Evolutionary conservation across 1,284 basidiomycete species (phyloP).

Genomic region (Malassezia sp.): DNA sequence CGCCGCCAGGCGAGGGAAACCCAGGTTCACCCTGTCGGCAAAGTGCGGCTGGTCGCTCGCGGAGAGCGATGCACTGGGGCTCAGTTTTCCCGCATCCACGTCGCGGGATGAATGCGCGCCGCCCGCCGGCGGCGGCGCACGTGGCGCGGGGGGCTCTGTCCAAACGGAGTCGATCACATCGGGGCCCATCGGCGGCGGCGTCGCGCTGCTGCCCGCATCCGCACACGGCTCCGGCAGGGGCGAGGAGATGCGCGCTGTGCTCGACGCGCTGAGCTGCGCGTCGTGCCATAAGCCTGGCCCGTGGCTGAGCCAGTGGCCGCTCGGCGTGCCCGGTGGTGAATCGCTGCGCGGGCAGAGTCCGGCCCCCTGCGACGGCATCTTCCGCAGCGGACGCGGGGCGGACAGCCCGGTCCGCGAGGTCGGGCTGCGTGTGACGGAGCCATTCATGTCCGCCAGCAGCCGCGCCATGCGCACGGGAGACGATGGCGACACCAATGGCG

Average conservation of each 20-base stretch:
- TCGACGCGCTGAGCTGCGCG: constrained; percentile 10
- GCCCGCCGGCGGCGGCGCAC: no score
- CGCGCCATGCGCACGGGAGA: no score
- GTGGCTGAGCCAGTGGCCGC: constrained; percentile 3
- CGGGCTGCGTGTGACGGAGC: no score
- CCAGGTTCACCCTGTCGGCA: constrained; percentile 7
- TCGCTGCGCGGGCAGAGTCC: no score
- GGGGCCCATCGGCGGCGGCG: neutral
- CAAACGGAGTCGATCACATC: constrained; percentile 12
- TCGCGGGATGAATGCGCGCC: no score
- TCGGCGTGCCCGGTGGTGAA: neutral
- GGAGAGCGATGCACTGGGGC: neutral
- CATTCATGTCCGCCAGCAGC: no score
- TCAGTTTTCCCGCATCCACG: no score
- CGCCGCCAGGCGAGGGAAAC: constrained; percentile 9
- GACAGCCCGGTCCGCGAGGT: no score
- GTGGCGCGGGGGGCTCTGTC: neutral
- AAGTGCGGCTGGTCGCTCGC: neutral
- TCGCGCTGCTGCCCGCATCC: neutral
- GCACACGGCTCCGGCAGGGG: constrained; percentile 5
- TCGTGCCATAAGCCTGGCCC: constrained; percentile 6
- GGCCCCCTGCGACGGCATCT: no score
- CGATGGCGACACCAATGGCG: no score
- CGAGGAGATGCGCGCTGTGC: constrained; percentile 9
- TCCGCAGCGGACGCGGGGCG: no score